Evolutionary conservation across 2,329 filamentous ascomycete genomes (phyloP).

Genomic region (Hymenoscyphus infarciens): DNA sequence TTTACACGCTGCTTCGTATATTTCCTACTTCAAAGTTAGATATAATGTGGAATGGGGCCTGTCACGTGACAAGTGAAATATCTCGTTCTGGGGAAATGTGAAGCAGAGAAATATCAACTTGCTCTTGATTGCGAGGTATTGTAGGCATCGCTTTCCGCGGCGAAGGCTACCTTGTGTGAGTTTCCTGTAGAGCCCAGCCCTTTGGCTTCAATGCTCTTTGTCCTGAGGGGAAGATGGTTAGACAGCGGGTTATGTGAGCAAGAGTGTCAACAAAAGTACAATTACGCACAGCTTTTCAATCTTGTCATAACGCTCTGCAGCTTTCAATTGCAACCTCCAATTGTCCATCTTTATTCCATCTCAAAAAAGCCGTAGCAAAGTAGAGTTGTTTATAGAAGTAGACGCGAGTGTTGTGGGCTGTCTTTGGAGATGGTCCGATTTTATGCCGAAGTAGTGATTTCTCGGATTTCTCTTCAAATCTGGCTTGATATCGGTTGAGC

Average conservation of each 20-base stretch:
- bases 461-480: background rate
- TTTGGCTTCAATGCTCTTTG: constrained; percentile 35
- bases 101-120: constrained; percentile 30
- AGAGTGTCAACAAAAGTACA: constrained; percentile 30
- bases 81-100: background rate
- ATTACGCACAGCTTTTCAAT: constrained; percentile 58
- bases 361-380: constrained; percentile 10
- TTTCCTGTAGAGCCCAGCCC: constrained; percentile 45
- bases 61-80: background rate
- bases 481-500: background rate
- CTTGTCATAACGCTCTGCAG: constrained; percentile 55
- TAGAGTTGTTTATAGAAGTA: background rate
- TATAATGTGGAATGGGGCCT: constrained; percentile 2
- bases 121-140: constrained; percentile 56
- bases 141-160: constrained; percentile 63
- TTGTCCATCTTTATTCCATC: constrained; percentile 17
- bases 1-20: constrained; percentile 48
- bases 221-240: constrained; percentile 20
- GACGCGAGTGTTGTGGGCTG: too few relatives aligned
- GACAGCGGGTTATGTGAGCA: background rate
- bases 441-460: background rate
- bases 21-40: constrained; percentile 46
- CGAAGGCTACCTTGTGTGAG: constrained; percentile 52
- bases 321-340: constrained; percentile 31
- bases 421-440: background rate